These are phyloP conservation scores for Ceriops decandra DNA, from an alignment of 345 rosid genomes.

Conservation along the genomic window DNA sequence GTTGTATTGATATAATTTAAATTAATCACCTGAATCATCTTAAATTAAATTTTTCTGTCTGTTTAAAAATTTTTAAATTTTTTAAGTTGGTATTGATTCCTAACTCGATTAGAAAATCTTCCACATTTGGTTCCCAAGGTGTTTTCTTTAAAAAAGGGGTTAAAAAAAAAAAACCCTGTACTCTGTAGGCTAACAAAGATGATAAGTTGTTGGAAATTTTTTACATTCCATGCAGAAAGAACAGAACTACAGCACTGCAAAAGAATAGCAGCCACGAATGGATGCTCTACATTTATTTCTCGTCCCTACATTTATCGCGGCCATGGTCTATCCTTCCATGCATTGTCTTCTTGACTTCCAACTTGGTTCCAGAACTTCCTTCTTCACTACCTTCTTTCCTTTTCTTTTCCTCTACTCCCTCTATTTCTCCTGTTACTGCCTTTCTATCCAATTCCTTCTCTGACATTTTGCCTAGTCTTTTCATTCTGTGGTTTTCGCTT, in stretches of 20 bases:
- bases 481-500: constrained; percentile 21
- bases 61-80: too few species aligned
- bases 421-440: constrained; percentile 24
- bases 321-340: constrained; percentile 36
- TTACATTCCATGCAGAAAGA: constrained; percentile 2
- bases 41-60: too few species aligned
- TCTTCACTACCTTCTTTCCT: constrained; percentile 31
- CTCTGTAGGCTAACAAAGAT: not conserved
- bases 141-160: too few species aligned
- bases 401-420: constrained; percentile 26
- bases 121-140: too few species aligned
- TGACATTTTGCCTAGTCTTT: constrained; percentile 18
- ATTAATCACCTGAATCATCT: too few species aligned
- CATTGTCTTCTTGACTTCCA: constrained; percentile 25
- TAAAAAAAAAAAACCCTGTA: not conserved
- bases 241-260: constrained; percentile 4
- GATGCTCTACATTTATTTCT: constrained; percentile 2
- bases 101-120: too few species aligned
- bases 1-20: too few species aligned
- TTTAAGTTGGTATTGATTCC: too few species aligned
- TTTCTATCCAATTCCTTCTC: constrained; percentile 26
- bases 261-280: not conserved
- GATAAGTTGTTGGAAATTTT: not conserved
- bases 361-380: constrained; percentile 26
- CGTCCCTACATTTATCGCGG: constrained; percentile 36